phyloP scores from a whole-genome alignment of 495 filamentous ascomycete genomes.

The Bacidia rubella region DNA sequence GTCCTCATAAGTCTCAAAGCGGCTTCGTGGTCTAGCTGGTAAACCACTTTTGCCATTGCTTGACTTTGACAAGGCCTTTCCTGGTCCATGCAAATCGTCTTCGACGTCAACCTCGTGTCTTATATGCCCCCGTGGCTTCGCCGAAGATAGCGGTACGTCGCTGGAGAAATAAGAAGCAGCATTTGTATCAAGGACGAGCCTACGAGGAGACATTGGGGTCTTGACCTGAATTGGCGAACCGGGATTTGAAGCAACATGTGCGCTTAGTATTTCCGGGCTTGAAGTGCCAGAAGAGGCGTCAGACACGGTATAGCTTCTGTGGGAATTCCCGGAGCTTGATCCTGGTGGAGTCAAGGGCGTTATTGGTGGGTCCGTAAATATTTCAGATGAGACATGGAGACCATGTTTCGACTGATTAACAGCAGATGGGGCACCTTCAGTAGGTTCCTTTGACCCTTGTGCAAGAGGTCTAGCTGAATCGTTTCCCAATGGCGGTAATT shows the following conservation, averaged over 20 bases:
- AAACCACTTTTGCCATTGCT: background rate
- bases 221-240: constrained; percentile 6
- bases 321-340: background rate
- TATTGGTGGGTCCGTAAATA: too few relatives aligned
- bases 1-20: constrained; percentile 4
- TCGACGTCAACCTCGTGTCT: too few relatives aligned
- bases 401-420: too few relatives aligned
- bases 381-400: too few relatives aligned
- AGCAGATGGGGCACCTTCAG: too few relatives aligned
- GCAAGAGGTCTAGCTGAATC: too few relatives aligned
- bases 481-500: too few relatives aligned
- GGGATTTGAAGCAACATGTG: constrained; percentile 17
- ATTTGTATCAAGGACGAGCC: background rate
- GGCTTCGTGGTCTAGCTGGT: background rate
- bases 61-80: background rate
- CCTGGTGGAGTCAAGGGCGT: too few relatives aligned
- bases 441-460: too few relatives aligned
- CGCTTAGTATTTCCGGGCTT: constrained; percentile 20
- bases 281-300: constrained; percentile 20
- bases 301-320: constrained; percentile 15
- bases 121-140: too few relatives aligned
- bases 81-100: too few relatives aligned
- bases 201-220: background rate
- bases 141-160: background rate
- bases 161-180: background rate